Evolutionary conservation across 1,284 basidiomycete genomes (phyloP).

Genomic region (Sporisorium scitamineum): DNA sequence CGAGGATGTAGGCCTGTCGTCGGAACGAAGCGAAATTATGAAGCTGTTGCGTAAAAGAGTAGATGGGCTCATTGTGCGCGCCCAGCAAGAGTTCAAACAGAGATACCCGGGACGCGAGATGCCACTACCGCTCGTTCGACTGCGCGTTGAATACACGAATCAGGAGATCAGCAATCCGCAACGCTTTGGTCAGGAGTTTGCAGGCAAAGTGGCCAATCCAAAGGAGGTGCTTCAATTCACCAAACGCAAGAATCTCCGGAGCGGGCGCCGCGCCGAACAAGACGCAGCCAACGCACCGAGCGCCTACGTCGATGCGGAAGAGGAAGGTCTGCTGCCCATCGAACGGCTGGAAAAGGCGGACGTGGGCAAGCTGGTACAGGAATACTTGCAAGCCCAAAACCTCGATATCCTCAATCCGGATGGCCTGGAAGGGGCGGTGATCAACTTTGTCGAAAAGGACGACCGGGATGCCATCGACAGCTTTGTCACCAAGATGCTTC

Average conservation of each 20-base stretch:
- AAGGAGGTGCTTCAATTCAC: conserved; percentile 91
- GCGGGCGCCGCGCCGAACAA: conserved; percentile 20
- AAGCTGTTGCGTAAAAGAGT: conserved; percentile 56
- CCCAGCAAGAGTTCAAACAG: conserved; percentile 82
- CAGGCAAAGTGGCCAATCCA: conserved; percentile 91
- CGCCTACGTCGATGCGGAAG: conserved; percentile 44
- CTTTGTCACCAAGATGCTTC: conserved; percentile 57
- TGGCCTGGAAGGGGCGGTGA: conserved; percentile 59
- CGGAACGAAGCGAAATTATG: conserved; percentile 51
- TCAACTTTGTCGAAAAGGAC: conserved; percentile 67
- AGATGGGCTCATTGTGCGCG: conserved; percentile 77
- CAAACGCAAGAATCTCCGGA: conserved; percentile 75
- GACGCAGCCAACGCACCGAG: conserved; percentile 12
- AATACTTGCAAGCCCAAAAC: conserved; percentile 59
- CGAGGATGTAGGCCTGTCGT: conserved; percentile 36
- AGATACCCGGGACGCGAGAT: conserved; percentile 71
- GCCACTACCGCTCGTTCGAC: conserved; percentile 82
- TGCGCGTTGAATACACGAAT: conserved; percentile 73
- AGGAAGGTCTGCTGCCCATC: conserved; percentile 47
- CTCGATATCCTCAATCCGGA: conserved; percentile 62
- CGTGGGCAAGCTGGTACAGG: conserved; percentile 58
- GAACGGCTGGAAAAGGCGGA: conserved; percentile 62
- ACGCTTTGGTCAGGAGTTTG: conserved; percentile 95
- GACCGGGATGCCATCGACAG: conserved; percentile 58
- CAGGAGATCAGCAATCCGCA: conserved; percentile 79